Evolutionary conservation across 2,329 filamentous ascomycete genomes (phyloP).

Genomic region (Cytospora mali): DNA sequence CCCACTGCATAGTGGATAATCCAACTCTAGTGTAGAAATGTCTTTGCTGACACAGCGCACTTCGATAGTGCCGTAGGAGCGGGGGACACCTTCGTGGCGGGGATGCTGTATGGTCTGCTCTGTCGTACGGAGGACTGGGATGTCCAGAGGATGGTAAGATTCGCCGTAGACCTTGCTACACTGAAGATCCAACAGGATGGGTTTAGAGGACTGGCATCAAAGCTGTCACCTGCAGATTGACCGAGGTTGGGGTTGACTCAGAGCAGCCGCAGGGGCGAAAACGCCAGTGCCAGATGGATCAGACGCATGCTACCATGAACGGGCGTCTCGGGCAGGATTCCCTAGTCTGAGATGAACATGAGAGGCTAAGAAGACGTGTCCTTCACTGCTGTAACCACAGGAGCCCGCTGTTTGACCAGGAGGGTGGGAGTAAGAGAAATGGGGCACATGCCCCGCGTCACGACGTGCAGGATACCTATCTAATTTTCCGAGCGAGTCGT

Average conservation of each 20-base stretch:
- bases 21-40: constrained; percentile 3
- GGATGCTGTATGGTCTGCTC: constrained; percentile 65
- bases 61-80: constrained; percentile 66
- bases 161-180: constrained; percentile 66
- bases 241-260: constrained; percentile 23
- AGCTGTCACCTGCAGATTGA: constrained; percentile 20
- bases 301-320: constrained; percentile 28
- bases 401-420: constrained; percentile 13
- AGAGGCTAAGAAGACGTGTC: constrained; percentile 3
- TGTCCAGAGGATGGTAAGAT: constrained; percentile 51
- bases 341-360: constrained; percentile 3
- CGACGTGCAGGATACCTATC: constrained; percentile 18
- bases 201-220: constrained; percentile 55
- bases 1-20: constrained; percentile 12
- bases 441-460: constrained; percentile 22
- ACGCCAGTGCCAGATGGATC: constrained; percentile 27
- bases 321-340: constrained; percentile 1
- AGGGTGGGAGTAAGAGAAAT: background rate
- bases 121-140: constrained; percentile 54
- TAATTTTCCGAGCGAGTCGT: constrained; percentile 19
- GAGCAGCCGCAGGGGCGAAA: constrained; percentile 1
- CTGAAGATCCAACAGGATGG: constrained; percentile 69
- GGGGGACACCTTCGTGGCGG: constrained; percentile 76
- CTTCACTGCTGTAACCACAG: constrained; percentile 1
- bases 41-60: constrained; percentile 14